Evolutionary conservation across 1,284 basidiomycete species (phyloP).

Genomic region (Austroboletus novae-zelandiae): DNA sequence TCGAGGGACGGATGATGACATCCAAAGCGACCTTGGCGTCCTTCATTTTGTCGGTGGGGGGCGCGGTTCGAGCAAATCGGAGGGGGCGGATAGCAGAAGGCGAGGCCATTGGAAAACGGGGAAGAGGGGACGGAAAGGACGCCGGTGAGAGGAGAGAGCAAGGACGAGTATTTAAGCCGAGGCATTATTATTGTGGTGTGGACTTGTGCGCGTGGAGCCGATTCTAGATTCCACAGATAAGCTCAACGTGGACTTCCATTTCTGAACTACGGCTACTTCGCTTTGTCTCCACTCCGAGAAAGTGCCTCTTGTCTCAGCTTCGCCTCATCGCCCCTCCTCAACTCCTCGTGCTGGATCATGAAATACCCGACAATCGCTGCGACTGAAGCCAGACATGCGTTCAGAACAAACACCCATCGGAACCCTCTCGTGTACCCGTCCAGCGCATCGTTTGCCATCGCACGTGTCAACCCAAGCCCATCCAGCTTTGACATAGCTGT

Average conservation of each 20-base stretch:
- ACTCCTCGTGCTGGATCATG: conserved; percentile 58
- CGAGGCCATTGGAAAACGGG: too few species aligned
- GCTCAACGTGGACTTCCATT: too few species aligned
- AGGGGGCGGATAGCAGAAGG: conserved; percentile 1
- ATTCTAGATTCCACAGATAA: too few species aligned
- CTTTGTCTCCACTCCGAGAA: too few species aligned
- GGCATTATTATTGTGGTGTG: too few species aligned
- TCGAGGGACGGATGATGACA: conserved; percentile 23
- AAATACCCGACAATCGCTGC: conserved; percentile 50
- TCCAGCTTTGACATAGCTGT: conserved; percentile 26
- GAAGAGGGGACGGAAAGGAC: too few species aligned
- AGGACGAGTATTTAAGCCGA: too few species aligned
- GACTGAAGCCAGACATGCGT: conserved; percentile 44
- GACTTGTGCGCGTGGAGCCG: too few species aligned
- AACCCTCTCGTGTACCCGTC: conserved; percentile 58
- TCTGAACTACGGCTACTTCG: too few species aligned
- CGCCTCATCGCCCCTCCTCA: conserved; percentile 56
- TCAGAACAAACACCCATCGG: conserved; percentile 54
- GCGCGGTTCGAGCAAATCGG: conserved; percentile 14
- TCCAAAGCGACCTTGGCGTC: conserved; percentile 17
- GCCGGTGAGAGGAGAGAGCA: too few species aligned
- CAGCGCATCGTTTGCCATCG: conserved; percentile 43
- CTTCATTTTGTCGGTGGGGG: conserved; percentile 11
- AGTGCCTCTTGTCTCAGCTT: conserved; percentile 37
- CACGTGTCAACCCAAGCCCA: conserved; percentile 36